These are phyloP conservation scores for Margaritispora aquatica DNA, from an alignment of 495 filamentous ascomycete species.

Conservation along the genomic window DNA sequence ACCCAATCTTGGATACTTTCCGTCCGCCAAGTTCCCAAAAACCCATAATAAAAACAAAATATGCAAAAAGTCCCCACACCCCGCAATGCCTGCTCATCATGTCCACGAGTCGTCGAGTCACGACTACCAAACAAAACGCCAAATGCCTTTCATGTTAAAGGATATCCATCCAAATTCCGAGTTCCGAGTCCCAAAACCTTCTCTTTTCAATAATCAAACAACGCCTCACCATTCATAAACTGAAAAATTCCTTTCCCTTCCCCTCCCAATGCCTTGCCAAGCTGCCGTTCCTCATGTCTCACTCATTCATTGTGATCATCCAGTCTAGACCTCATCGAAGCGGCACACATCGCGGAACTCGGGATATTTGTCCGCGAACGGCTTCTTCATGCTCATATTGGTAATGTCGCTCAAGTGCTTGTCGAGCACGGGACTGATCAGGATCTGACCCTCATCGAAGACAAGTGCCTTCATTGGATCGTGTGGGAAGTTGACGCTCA, in stretches of 20 bases:
- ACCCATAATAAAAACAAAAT: not conserved
- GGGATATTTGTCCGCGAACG: conserved; percentile 23
- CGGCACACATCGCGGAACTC: conserved; percentile 24
- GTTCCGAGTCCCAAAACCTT: not conserved
- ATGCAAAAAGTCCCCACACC: not conserved
- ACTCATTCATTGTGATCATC: not conserved
- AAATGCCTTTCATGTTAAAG: not conserved
- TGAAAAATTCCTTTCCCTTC: not conserved
- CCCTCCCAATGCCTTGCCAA: not conserved
- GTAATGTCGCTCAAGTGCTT: conserved; percentile 16
- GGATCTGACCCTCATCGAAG: conserved; percentile 19
- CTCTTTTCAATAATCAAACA: not conserved
- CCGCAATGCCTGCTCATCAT: not conserved
- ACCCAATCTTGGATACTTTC: not conserved
- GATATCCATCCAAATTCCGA: not conserved
- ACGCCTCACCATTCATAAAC: not conserved
- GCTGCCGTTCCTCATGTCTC: not conserved
- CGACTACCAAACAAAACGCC: not conserved
- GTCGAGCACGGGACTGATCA: conserved; percentile 14
- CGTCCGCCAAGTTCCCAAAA: not conserved
- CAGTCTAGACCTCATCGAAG: conserved; percentile 18
- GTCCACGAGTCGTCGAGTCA: not conserved
- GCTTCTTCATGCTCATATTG: conserved; percentile 23
- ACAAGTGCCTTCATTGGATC: conserved; percentile 19
- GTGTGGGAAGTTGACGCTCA: conserved; percentile 24